Evolutionary conservation across 768 basidiomycete species (phyloP), one percentile per base, ranked within the genome.

Genomic region (Termitomyces sp.): DNA sequence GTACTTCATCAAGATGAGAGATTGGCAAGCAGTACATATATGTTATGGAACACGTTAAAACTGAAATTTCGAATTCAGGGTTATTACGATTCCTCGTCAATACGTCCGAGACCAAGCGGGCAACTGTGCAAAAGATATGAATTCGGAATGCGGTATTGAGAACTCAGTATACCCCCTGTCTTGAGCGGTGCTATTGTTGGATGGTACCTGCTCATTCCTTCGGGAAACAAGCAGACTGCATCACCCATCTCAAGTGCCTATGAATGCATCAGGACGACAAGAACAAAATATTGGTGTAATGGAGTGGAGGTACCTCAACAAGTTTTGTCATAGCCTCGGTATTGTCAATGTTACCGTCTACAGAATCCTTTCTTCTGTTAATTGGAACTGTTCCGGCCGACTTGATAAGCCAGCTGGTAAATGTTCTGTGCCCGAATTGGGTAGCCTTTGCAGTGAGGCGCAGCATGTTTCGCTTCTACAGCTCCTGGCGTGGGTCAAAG

Each of bases 381-480:
- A 95, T 81, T 1, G 93, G 93, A 2, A 95, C 80, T 1, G 94
- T 93, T 12, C 93, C 94, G 10, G 89, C 88, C 17, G 86, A 85
- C 68, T 94, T 91, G 49, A 95, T 91, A 19, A 95, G 78, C 92
- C 93, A 94, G 59, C 88, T 90, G 8, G 89, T 91, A 68, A 95
- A 91, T 3, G 91, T 94, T 61, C 69, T 80, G 42, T 79, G 84
- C 3, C 91, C 89, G 63, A 95, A 95, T 62, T 89, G 88, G 0
- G 92, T 91, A 40, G 90, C 81, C 66, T 95, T 95, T 11, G 93
- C 93, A 0, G 93, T 95, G 41, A 95, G 72, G 12, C 92, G 85
- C 5, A 95, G 70, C 77, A 92, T 83, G 62, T 86, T 85, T 30
- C 92, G 88, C 61, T 77, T 81, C 89, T 91, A 65, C 5, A 50